phyloP scores from a whole-genome alignment of 2,329 filamentous ascomycete genomes.

The Madurella fahalii region DNA sequence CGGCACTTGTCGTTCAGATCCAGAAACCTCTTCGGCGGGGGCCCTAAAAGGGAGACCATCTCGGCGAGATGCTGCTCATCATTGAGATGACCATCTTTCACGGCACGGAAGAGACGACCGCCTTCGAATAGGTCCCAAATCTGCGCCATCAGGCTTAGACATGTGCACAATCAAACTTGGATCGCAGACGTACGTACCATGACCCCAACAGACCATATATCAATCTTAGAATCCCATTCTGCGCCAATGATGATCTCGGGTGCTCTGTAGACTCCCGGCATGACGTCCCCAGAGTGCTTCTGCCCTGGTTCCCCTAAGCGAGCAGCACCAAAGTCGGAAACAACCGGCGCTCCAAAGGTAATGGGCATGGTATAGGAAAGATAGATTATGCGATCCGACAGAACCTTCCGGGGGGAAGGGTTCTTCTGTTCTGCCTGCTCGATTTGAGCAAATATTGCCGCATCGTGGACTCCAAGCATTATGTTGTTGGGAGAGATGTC shows the following conservation, averaged over 20 bases:
- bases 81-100: too few species aligned
- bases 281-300: neutral
- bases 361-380: neutral
- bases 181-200: neutral
- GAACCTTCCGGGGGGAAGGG: neutral
- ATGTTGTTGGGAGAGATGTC: neutral
- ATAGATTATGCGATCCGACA: neutral
- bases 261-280: neutral
- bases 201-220: constrained; percentile 1
- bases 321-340: neutral
- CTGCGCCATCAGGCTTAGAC: neutral
- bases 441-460: neutral
- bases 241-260: neutral
- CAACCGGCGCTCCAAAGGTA: neutral
- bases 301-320: neutral
- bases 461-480: neutral
- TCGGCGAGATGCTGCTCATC: neutral
- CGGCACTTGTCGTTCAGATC: neutral
- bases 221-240: neutral
- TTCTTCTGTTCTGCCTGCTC: neutral
- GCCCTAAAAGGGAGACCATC: neutral
- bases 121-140: neutral
- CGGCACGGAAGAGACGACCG: neutral
- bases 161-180: neutral
- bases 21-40: neutral